Base-by-base conservation (phyloP, 257 asterid genomes). In the Oldenlandia corymbosa region DNA sequence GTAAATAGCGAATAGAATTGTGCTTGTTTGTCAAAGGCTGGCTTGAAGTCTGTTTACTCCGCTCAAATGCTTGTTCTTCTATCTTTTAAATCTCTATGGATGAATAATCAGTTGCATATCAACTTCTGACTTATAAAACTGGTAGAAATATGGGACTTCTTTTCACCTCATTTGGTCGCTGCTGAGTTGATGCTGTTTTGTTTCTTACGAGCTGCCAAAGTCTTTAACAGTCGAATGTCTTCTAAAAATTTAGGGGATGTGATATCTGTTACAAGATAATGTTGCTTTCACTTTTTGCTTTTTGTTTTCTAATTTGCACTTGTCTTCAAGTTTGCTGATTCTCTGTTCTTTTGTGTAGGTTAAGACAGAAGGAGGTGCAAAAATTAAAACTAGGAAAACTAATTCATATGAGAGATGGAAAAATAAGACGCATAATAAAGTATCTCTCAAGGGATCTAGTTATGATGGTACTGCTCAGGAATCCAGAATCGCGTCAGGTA, bases 381-480 rank as follows among this genome's bases (percentile, higher is more conserved):
- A 84, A 80, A 54, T 64, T 68, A 89, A 68, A 56, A 75, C 86
- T 58, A 78, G 73, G 76, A 92, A 83, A 74, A 84, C 81, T 17
- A 97, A 96, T 66, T 85, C 87, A 60, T 92, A 92, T 85, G 81
- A 83, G 81, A 85, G 66, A 71, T 92, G 97, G 99, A 84, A 84
- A 74, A 88, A 84, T 62, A 80, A 59, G 39, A 75, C 94, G 7
- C 95, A 92, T 79, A 82, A 56, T 66, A 77, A 70, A 70, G 83
- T 92, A 37, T 85, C 88, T 14, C 74, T 83, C 52, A 70, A 68
- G 70, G 91, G 95, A 26, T 56, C 82, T 56, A 67, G 64, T 62
- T 49, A 78, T 55, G 85, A 76, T 14, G 73, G 71, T 49, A 47
- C 56, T 69, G 65, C 77, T 67, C 88, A 74, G 45, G 85, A 71